Percentiles rank a stretch among this genome's conserved stretches.
Evolutionary conservation across 768 basidiomycete species (phyloP).

Genomic region (Macrolepiota albuminosa): DNA sequence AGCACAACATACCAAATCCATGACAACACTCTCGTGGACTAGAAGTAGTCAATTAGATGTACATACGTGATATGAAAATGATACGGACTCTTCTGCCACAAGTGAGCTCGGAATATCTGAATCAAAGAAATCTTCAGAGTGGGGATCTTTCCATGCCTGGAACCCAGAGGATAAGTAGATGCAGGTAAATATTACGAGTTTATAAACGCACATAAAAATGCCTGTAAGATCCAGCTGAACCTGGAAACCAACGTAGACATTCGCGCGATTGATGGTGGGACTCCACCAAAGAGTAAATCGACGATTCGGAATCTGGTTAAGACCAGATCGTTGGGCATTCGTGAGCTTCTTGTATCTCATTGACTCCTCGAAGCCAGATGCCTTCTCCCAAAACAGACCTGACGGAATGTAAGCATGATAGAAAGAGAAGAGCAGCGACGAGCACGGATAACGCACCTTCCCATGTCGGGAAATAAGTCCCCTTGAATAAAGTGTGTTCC

Average conservation of each 20-base stretch:
- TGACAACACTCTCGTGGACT: conserved; percentile 91
- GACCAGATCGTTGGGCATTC: conserved; percentile 97
- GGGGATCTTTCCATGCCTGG: conserved; percentile 95
- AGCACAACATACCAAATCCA: conserved; percentile 63
- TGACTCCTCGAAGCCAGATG: conserved; percentile 93
- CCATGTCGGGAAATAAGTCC: conserved; percentile 97
- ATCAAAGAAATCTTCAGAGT: conserved; percentile 98
- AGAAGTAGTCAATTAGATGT: background rate
- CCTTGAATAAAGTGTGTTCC: conserved; percentile 96
- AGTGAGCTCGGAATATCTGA: conserved; percentile 99
- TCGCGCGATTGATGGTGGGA: conserved; percentile 98
- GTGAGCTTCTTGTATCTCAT: conserved; percentile 97
- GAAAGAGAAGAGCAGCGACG: background rate
- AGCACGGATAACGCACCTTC: conserved; percentile 50
- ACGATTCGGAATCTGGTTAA: conserved; percentile 98
- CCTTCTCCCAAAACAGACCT: conserved; percentile 98
- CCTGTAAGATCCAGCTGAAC: conserved; percentile 97
- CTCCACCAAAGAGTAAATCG: conserved; percentile 99
- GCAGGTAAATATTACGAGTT: background rate
- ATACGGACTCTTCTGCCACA: conserved; percentile 97
- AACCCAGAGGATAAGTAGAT: conserved; percentile 1
- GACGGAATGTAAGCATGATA: conserved; percentile 2
- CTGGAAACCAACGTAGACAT: conserved; percentile 99
- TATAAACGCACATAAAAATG: conserved; percentile 71
- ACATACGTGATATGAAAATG: conserved; percentile 18